Percentiles rank a stretch among this genome's conserved stretches.
These are phyloP conservation scores for Hyaloperonospora arabidopsidis DNA, from an alignment of 352 stramenopile species.

Conservation along the genomic window DNA sequence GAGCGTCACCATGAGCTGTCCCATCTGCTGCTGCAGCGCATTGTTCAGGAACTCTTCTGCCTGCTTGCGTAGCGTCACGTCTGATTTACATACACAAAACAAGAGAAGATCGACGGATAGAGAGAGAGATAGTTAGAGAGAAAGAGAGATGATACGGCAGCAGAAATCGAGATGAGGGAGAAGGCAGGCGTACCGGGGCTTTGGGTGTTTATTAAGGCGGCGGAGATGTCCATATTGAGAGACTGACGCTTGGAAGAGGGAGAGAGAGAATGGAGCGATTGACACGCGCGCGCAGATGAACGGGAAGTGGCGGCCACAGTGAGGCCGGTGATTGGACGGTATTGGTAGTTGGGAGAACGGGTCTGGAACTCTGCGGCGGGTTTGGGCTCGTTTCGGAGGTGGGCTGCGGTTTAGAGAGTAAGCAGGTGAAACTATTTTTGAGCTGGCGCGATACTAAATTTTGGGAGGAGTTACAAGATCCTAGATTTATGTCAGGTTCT, in stretches of 20 bases:
- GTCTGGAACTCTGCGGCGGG: too few species aligned
- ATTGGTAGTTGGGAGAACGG: too few species aligned
- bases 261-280: constrained; percentile 1
- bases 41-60: constrained; percentile 79
- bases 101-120: constrained; percentile 8
- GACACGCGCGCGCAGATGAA: too few species aligned
- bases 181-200: constrained; percentile 40
- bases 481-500: too few species aligned
- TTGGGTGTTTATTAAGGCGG: constrained; percentile 71
- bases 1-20: constrained; percentile 78
- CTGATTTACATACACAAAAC: constrained; percentile 18
- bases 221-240: constrained; percentile 68
- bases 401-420: too few species aligned
- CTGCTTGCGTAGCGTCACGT: constrained; percentile 66
- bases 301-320: too few species aligned
- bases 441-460: too few species aligned
- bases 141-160: background rate
- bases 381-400: too few species aligned
- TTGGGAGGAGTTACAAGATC: too few species aligned
- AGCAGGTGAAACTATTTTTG: too few species aligned
- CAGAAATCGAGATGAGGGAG: background rate
- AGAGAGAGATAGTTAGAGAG: background rate
- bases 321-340: too few species aligned
- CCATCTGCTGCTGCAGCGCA: constrained; percentile 71
- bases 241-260: background rate